phyloP scores from a whole-genome alignment of 805 yeast genomes.

The Candida alai region DNA sequence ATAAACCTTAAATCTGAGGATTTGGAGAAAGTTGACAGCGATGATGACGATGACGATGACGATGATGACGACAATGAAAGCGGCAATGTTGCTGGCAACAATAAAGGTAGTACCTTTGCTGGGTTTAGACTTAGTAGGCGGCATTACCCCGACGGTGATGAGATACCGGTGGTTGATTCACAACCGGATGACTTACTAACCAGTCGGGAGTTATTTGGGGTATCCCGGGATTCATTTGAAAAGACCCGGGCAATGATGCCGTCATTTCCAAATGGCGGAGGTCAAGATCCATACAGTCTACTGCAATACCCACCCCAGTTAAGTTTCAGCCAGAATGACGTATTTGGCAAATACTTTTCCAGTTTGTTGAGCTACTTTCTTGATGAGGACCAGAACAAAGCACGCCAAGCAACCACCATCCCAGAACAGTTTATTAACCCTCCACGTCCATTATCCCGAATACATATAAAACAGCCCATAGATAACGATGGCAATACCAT shows the following conservation, averaged over 20 bases:
- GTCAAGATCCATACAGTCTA: slow-evolving; percentile 1
- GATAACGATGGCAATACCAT: slow-evolving; percentile 94
- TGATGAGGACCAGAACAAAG: slow-evolving; percentile 34
- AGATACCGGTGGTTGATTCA: slow-evolving; percentile 11
- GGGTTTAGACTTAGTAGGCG: slow-evolving; percentile 9
- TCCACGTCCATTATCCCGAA: slow-evolving; percentile 50
- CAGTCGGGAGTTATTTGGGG: slow-evolving; percentile 39
- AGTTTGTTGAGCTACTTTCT: slow-evolving; percentile 49
- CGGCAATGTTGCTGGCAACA: slow-evolving; percentile 30
- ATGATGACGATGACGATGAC: slow-evolving; percentile 27
- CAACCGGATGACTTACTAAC: slow-evolving; percentile 33
- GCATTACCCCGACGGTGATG: slow-evolving; percentile 11
- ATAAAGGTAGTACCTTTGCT: slow-evolving; percentile 9
- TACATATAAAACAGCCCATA: slow-evolving; percentile 77
- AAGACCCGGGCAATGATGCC: slow-evolving; percentile 16
- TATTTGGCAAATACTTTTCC: slow-evolving; percentile 39
- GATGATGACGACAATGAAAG: slow-evolving; percentile 10
- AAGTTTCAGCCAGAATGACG: slow-evolving; percentile 16
- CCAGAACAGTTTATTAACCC: slow-evolving; percentile 47
- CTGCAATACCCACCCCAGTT: slow-evolving; percentile 25
- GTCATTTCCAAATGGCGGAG: slow-evolving; percentile 1
- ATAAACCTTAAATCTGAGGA: slow-evolving; percentile 35
- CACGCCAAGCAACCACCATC: slow-evolving; percentile 13
- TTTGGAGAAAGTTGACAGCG: slow-evolving; percentile 29
- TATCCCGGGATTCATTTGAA: slow-evolving; percentile 36